A percentile compares a stretch with the other conserved stretches of the same genome.
These are phyloP conservation scores for Spathaspora jeffriesii DNA, from an alignment of 1,139 yeast species.

Conservation along the genomic window DNA sequence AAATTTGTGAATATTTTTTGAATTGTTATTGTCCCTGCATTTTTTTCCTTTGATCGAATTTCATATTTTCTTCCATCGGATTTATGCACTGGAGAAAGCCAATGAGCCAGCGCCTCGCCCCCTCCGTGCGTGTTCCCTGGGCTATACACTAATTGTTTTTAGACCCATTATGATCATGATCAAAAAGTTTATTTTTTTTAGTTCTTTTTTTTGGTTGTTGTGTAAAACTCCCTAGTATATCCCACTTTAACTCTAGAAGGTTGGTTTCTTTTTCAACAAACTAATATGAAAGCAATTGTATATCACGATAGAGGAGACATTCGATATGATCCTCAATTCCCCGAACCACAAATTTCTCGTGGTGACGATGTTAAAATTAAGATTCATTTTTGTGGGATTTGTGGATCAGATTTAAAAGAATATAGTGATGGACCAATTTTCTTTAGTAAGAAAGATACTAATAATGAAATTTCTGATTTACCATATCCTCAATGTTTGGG, in stretches of 20 bases:
- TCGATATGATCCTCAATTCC: slow-evolving; percentile 39
- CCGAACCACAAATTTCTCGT: slow-evolving; percentile 42
- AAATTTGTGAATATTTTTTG: neutral
- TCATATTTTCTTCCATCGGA: neutral
- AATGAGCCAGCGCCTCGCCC: neutral
- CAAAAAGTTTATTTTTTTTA: neutral
- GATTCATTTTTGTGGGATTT: slow-evolving; percentile 57
- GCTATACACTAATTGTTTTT: neutral
- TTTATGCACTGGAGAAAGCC: neutral
- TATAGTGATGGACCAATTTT: slow-evolving; percentile 54
- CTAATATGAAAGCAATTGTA: slow-evolving; percentile 52
- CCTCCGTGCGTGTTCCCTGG: neutral
- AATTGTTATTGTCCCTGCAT: neutral
- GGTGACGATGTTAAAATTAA: slow-evolving; percentile 52
- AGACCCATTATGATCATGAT: neutral
- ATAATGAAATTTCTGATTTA: slow-evolving; percentile 20
- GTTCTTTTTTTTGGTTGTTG: neutral
- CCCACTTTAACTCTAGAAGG: neutral
- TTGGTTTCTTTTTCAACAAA: neutral
- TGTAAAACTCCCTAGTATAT: no score
- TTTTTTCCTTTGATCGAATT: neutral
- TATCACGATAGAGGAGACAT: slow-evolving; percentile 52
- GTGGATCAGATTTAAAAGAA: slow-evolving; percentile 61
- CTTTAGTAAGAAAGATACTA: slow-evolving; percentile 24
- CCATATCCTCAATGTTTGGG: slow-evolving; percentile 38